These are phyloP conservation scores for Yamadazyma blattariae DNA, from an alignment of 1,139 yeast genomes.

Conservation along the genomic window DNA sequence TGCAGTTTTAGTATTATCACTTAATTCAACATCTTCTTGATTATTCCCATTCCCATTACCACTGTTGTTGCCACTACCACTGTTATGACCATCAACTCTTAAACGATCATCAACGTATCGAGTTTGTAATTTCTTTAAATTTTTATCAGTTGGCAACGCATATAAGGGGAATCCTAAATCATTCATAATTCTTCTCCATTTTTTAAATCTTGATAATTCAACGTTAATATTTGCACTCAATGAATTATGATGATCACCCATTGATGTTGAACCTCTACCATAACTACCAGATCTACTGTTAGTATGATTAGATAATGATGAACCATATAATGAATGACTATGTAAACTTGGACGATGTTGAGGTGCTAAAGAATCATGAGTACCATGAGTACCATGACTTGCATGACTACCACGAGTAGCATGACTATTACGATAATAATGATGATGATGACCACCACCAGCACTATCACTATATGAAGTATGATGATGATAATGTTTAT, in stretches of 20 bases:
- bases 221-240: conserved; percentile 14
- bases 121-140: conserved; percentile 25
- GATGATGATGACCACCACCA: conserved; percentile 7
- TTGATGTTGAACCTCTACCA: conserved; percentile 3
- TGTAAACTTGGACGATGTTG: conserved; percentile 3
- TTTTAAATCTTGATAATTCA: conserved; percentile 11
- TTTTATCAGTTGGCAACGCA: conserved; percentile 38
- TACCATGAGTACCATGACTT: conserved; percentile 1
- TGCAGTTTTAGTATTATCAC: background rate
- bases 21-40: conserved; percentile 1
- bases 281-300: conserved; percentile 5
- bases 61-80: no score
- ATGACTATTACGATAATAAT: conserved; percentile 7
- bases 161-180: conserved; percentile 41
- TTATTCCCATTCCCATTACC: no score
- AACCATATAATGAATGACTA: conserved; percentile 13
- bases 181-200: conserved; percentile 30
- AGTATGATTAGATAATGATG: conserved; percentile 12
- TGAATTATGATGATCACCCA: conserved; percentile 7
- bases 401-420: conserved; percentile 3
- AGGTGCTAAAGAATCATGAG: no score
- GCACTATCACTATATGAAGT: background rate
- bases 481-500: conserved; percentile 4
- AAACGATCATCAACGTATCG: conserved; percentile 20
- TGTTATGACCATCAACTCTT: no score